These are phyloP conservation scores for Candida glucosophila DNA, from an alignment of 1,139 yeast species.

Conservation along the genomic window DNA sequence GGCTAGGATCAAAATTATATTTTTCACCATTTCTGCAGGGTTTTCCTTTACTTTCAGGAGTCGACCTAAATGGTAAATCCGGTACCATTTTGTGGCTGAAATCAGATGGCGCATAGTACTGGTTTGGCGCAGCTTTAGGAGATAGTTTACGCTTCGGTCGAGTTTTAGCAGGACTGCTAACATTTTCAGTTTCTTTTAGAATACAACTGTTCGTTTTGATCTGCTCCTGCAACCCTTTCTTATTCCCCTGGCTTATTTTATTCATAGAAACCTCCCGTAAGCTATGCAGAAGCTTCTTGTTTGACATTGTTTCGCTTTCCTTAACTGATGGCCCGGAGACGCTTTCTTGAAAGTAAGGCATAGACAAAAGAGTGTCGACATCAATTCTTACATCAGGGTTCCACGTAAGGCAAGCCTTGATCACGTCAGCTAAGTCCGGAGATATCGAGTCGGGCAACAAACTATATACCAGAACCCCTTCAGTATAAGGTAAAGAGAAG, in stretches of 20 bases:
- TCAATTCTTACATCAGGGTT: slow-evolving; percentile 49
- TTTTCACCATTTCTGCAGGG: too few species aligned
- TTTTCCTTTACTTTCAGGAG: too few species aligned
- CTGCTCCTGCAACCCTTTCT: too few species aligned
- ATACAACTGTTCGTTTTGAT: too few species aligned
- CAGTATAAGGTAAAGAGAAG: slow-evolving; percentile 39
- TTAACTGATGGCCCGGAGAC: slow-evolving; percentile 7
- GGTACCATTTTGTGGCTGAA: background rate
- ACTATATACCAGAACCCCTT: slow-evolving; percentile 19
- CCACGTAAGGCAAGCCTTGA: slow-evolving; percentile 57
- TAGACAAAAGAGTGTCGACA: slow-evolving; percentile 33
- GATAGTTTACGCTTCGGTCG: too few species aligned
- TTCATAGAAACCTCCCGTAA: too few species aligned
- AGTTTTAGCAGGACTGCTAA: too few species aligned
- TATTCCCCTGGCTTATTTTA: too few species aligned
- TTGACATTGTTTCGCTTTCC: slow-evolving; percentile 5
- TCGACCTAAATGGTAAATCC: background rate
- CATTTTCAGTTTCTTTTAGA: too few species aligned
- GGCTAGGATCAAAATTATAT: background rate
- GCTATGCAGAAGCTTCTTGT: slow-evolving; percentile 1
- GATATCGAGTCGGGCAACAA: slow-evolving; percentile 17
- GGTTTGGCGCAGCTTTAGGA: too few species aligned
- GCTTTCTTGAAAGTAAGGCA: slow-evolving; percentile 44
- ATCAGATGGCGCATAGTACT: too few species aligned
- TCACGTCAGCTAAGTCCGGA: slow-evolving; percentile 35